Percentiles rank a stretch among this genome's conserved stretches.
phyloP scores from a whole-genome alignment of 2,329 filamentous ascomycete genomes.

The Pestalotiopsis sp. region DNA sequence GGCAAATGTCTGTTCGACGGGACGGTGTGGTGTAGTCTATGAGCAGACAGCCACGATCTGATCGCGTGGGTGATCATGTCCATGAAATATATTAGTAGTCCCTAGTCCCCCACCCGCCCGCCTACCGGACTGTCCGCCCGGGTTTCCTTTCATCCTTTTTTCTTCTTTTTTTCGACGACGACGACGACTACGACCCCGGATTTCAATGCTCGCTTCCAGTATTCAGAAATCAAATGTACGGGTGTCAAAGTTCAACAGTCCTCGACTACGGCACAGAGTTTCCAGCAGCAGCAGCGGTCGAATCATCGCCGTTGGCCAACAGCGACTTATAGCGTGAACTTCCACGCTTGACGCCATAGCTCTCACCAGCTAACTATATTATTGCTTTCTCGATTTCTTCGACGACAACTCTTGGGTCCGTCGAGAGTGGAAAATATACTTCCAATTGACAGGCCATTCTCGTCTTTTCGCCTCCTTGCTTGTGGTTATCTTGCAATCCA shows the following conservation, averaged over 20 bases:
- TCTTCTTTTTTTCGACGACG: neutral
- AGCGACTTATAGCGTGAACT: slow-evolving; percentile 18
- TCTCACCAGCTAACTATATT: slow-evolving; percentile 9
- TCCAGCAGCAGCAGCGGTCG: slow-evolving; percentile 15
- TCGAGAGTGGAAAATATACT: slow-evolving; percentile 3
- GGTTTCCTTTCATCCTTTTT: slow-evolving; percentile 5
- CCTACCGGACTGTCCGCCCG: slow-evolving; percentile 4
- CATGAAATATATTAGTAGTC: slow-evolving; percentile 17
- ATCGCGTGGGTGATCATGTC: slow-evolving; percentile 14
- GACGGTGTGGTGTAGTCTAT: neutral
- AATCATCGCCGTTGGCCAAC: slow-evolving; percentile 21
- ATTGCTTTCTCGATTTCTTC: slow-evolving; percentile 5
- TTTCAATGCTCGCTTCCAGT: neutral
- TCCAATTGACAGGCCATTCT: neutral
- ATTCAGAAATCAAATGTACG: neutral
- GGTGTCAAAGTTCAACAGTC: slow-evolving; percentile 5
- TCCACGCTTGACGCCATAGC: slow-evolving; percentile 17
- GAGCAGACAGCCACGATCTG: slow-evolving; percentile 4
- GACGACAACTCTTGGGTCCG: neutral
- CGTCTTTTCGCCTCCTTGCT: neutral
- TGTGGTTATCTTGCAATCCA: neutral
- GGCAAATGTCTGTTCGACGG: neutral
- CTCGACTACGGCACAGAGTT: slow-evolving; percentile 18
- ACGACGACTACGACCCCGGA: neutral
- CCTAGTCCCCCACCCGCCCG: slow-evolving; percentile 14